These are phyloP conservation scores for Saprolegnia parasitica DNA, from an alignment of 352 stramenopile species.

Conservation along the genomic window DNA sequence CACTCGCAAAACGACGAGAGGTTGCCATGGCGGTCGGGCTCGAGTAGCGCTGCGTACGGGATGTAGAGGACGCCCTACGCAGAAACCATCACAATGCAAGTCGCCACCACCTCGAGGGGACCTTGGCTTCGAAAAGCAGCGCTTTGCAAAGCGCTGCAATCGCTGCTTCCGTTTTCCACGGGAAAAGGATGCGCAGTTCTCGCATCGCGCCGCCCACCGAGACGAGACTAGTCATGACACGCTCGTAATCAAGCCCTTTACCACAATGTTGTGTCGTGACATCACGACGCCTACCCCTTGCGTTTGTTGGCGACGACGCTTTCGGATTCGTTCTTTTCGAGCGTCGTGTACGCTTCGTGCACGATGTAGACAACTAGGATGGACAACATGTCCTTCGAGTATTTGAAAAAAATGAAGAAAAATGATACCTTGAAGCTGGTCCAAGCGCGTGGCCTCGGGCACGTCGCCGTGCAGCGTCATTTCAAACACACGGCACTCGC, in stretches of 20 bases:
- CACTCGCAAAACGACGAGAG: constrained; percentile 10
- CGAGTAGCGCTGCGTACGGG: constrained; percentile 8
- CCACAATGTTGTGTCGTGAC: not conserved
- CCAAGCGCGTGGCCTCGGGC: constrained; percentile 41
- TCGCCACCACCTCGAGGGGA: not conserved
- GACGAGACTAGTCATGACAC: constrained; percentile 31
- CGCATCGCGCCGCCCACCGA: constrained; percentile 44
- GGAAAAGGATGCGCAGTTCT: constrained; percentile 45
- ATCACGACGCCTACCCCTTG: not conserved
- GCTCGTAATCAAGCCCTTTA: too few species aligned
- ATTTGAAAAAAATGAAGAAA: not conserved
- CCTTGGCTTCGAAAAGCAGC: constrained; percentile 38
- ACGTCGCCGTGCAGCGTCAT: constrained; percentile 45
- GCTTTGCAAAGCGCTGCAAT: constrained; percentile 44
- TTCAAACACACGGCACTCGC: constrained; percentile 51
- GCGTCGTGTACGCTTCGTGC: constrained; percentile 43
- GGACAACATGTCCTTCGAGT: too few species aligned
- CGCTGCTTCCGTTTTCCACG: constrained; percentile 52
- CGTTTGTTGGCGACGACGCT: not conserved
- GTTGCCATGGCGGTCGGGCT: constrained; percentile 11
- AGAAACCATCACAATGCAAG: too few species aligned
- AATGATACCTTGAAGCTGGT: constrained; percentile 34
- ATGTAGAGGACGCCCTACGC: not conserved
- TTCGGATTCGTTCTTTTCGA: constrained; percentile 48
- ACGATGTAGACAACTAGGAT: constrained; percentile 37